Evolutionary conservation across 192 early-diverging fungal species (phyloP), one percentile per base, ranked within the genome.

Genomic region (Rhizophagus prolifer): DNA sequence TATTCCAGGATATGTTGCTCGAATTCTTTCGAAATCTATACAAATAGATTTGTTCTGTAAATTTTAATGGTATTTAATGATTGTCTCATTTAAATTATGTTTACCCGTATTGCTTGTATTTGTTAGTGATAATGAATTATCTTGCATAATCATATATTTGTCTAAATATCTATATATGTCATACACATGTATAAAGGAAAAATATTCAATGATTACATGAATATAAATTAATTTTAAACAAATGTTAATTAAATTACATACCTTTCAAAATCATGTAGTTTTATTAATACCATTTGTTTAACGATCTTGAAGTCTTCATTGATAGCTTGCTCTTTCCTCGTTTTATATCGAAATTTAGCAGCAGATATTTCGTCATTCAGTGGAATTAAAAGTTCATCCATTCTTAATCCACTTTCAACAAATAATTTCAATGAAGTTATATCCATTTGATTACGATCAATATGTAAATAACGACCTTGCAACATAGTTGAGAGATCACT

Each of bases 381-480:
- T n/a, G 71, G 34, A 4, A 5, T 8, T 13, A 73, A 61, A 60
- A 61, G 31, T 6, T 73, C 21, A 13, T 58, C 31, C 58, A 34
- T 25, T 2, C 26, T 23, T 60, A 73, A 61, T 58, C 71, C 47
- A 12, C 61, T 2, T 23, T 34, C 61, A 13, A 73, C 0, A 9
- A 73, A 31, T 12, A 73, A n/a, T 31, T 73, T 9, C 12, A 73
- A 41, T 19, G 23, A 6, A 25, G 38, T 21, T 58, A 73, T 73
- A 4, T 21, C 41, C 31, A 73, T 67, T 16, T 14, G 2, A 19
- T 36, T 19, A 67, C 34, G 65, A 41, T 38, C 10, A 67, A 67
- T 67, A 4, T 10, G 31, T 21, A 67, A 36, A n/a, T 19, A 7
- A 1, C n/a, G 10, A 10, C 9, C 65, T 10, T 67, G 3, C 1